Evolutionary conservation across 179 eudicot genomes (phyloP).

Genomic region (Vitellaria paradoxa): DNA sequence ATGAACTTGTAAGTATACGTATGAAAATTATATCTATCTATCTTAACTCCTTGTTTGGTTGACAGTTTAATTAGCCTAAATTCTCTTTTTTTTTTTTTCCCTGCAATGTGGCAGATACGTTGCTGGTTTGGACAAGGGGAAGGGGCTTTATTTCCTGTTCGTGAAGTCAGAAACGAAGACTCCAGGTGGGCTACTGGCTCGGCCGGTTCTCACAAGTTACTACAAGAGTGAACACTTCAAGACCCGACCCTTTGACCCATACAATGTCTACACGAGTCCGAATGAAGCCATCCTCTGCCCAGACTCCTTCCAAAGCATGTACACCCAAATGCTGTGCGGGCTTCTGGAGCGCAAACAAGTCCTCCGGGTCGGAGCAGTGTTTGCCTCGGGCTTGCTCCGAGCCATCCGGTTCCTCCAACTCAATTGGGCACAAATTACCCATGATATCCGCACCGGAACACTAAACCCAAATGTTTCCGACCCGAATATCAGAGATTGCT

Average conservation of each 20-base stretch:
- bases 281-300: conserved; percentile 21
- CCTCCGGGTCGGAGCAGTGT: no score
- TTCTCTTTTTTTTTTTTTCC: neutral
- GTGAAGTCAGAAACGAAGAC: conserved; percentile 60
- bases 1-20: conserved; percentile 66
- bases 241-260: conserved; percentile 65
- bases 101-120: conserved; percentile 43
- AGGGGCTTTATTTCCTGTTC: conserved; percentile 58
- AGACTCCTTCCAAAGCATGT: conserved; percentile 62
- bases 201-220: conserved; percentile 51
- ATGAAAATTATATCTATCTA: no score
- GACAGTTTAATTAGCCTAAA: neutral
- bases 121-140: conserved; percentile 66
- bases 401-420: conserved; percentile 68
- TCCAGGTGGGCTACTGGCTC: conserved; percentile 62
- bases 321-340: conserved; percentile 24
- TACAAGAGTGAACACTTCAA: conserved; percentile 38
- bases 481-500: conserved; percentile 24
- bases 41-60: neutral
- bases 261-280: conserved; percentile 51
- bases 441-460: conserved; percentile 49
- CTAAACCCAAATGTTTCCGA: conserved; percentile 38
- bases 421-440: conserved; percentile 39
- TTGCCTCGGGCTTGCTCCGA: conserved; percentile 30
- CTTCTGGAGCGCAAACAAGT: conserved; percentile 30